phyloP scores from a whole-genome alignment of 1,284 basidiomycete species.

The Cryptococcus depauperatus region DNA sequence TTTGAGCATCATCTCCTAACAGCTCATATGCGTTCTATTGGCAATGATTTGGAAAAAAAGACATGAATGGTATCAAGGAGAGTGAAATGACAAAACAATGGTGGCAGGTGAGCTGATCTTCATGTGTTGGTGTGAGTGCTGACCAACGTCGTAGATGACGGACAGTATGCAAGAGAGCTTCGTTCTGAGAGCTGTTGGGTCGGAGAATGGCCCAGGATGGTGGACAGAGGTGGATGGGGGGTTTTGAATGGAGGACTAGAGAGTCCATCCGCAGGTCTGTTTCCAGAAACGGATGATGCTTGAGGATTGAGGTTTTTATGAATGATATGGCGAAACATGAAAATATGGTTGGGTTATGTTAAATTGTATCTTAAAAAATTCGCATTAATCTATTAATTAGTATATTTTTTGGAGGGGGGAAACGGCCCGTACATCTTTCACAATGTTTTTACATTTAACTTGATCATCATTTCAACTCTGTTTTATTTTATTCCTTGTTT shows the following conservation, averaged over 20 bases:
- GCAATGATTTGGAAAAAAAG: constrained; percentile 54
- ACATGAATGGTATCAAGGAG: constrained; percentile 58
- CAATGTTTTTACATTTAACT: too few species aligned
- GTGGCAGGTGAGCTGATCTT: constrained; percentile 55
- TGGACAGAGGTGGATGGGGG: constrained; percentile 65
- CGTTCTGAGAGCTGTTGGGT: constrained; percentile 59
- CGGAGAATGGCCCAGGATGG: constrained; percentile 59
- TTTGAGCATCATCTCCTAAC: constrained; percentile 56
- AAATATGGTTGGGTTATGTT: too few species aligned
- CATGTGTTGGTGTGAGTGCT: background rate
- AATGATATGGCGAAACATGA: too few species aligned
- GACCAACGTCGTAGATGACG: constrained; percentile 36
- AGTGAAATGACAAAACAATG: constrained; percentile 62
- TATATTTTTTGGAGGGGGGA: too few species aligned
- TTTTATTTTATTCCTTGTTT: too few species aligned
- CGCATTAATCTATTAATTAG: too few species aligned
- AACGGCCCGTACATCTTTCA: too few species aligned
- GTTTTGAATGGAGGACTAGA: constrained; percentile 60
- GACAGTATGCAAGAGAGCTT: constrained; percentile 72
- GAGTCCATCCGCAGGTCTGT: too few species aligned
- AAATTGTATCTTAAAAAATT: too few species aligned
- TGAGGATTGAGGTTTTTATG: too few species aligned
- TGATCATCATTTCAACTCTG: too few species aligned
- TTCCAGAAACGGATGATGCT: too few species aligned
- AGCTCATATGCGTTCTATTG: constrained; percentile 49